Evolutionary conservation across 2,329 filamentous ascomycete genomes (phyloP), one percentile per base, ranked within the genome.

Genomic region (Rhytidhysteron rufulum): DNA sequence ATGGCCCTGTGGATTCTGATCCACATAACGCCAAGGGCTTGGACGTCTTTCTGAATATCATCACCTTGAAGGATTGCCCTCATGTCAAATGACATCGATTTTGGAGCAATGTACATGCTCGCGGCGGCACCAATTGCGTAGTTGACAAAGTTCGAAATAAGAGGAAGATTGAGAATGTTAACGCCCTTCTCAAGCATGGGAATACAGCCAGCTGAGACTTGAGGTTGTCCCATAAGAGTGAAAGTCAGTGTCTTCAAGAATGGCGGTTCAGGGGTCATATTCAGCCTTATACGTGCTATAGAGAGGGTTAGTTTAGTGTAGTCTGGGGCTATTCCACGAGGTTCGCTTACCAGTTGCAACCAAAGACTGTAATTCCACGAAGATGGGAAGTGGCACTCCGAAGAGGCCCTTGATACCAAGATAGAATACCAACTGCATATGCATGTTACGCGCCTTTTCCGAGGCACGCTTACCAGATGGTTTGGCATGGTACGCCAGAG

Each of bases 81-180:
- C 62, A 97, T 78, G 55, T 98, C 91, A 34, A 97, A 77, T 0
- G 88, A 89, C 84, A 97, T 84, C 9, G 85, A 93, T 67, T 96
- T 96, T 7, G 91, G 91, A 2, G 91, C 91, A 19, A 96, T 89
- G 48, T 96, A 96, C 78, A 95, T 64, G 58, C 83, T 86, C 3
- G 86, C 85, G 0, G 90, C 88, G 0, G 93, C 82, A 27, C 82
- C 83, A 53, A 97, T 95, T 4, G 91, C 88, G 69, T 90, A 95
- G 66, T 96, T 95, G 65, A 96, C 91, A 59, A 98, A 97, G 55
- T 94, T 94, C 11, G 88, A 94, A 54, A 97, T 96, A 27, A 97
- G 66, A 0, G 91, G 91, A 8, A 97, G 71, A 53, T 97, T 95
- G 19, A 97, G 72, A 33, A 97, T 82, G 52, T 97, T 97, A 45